Evolutionary conservation across 371 early-diverging fungal species (phyloP).

Genomic region (Circinella minor): DNA sequence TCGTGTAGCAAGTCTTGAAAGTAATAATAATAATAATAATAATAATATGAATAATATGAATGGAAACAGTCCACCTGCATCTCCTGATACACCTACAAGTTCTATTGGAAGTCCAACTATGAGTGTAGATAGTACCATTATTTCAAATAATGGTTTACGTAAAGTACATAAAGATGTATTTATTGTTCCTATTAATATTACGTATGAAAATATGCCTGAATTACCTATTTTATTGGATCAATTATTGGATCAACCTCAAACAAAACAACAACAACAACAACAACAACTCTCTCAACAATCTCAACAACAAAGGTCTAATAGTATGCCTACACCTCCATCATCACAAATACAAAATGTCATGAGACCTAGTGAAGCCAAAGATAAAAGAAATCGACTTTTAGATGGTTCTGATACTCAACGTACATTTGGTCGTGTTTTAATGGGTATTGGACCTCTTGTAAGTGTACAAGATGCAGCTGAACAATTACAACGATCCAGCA

Average conservation of each 20-base stretch:
- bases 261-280: slow-evolving; percentile 6
- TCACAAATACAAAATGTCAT: slow-evolving; percentile 21
- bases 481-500: slow-evolving; percentile 23
- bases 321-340: background rate
- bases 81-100: slow-evolving; percentile 39
- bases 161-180: slow-evolving; percentile 40
- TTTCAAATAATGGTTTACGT: background rate
- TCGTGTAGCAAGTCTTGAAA: slow-evolving; percentile 27
- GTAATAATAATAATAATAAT: background rate
- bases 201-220: slow-evolving; percentile 53
- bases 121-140: slow-evolving; percentile 35
- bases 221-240: slow-evolving; percentile 45
- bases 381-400: slow-evolving; percentile 33
- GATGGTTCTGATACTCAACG: slow-evolving; percentile 27
- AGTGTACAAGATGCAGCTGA: slow-evolving; percentile 50
- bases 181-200: slow-evolving; percentile 53
- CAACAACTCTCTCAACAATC: background rate
- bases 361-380: slow-evolving; percentile 52
- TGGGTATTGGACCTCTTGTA: slow-evolving; percentile 49
- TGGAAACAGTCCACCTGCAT: slow-evolving; percentile 35
- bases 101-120: slow-evolving; percentile 33
- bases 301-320: background rate
- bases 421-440: slow-evolving; percentile 40
- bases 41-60: too few relatives aligned
- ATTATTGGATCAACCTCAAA: slow-evolving; percentile 48